Conservation (phyloP, 2,329 filamentous ascomycete species). For the Aphanoascus verrucosus region DNA sequence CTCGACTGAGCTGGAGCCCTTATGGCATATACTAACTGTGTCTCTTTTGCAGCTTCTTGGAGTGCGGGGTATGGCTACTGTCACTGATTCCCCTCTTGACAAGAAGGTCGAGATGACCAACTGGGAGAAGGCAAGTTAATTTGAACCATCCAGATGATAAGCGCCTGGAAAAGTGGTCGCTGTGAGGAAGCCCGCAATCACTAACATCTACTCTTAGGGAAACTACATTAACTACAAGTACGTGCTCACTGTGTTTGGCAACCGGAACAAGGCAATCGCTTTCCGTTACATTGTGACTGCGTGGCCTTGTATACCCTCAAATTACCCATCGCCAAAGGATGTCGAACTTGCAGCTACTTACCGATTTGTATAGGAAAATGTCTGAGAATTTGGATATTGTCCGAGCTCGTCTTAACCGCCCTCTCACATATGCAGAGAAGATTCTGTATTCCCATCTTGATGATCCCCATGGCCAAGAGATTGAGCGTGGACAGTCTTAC, state of each 20-base stretch:
- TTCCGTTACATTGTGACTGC: neutral
- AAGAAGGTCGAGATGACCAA: constrained; percentile 98
- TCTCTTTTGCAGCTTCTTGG: constrained; percentile 48
- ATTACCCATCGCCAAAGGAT: constrained; percentile 19
- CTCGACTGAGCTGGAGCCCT: constrained; percentile 5
- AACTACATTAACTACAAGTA: constrained; percentile 96
- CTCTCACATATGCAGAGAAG: constrained; percentile 94
- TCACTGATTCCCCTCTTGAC: constrained; percentile 74
- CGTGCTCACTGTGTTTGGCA: constrained; percentile 4
- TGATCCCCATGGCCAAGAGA: constrained; percentile 90
- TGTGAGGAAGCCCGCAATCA: constrained; percentile 11
- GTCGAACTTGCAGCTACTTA: neutral
- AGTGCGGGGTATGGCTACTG: constrained; percentile 67
- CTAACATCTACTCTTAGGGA: constrained; percentile 37
- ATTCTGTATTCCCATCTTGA: constrained; percentile 98
- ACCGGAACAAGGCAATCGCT: neutral
- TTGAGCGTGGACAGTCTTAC: constrained; percentile 90
- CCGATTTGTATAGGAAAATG: constrained; percentile 66
- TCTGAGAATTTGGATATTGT: constrained; percentile 92
- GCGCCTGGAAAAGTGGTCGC: neutral
- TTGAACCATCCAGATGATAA: neutral
- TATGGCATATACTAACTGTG: constrained; percentile 21
- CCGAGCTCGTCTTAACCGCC: constrained; percentile 76
- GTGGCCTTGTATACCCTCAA: neutral
- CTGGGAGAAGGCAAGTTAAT: constrained; percentile 59